phyloP scores from a whole-genome alignment of 2,329 filamentous ascomycete species.

The Fusarium vanettenii region DNA sequence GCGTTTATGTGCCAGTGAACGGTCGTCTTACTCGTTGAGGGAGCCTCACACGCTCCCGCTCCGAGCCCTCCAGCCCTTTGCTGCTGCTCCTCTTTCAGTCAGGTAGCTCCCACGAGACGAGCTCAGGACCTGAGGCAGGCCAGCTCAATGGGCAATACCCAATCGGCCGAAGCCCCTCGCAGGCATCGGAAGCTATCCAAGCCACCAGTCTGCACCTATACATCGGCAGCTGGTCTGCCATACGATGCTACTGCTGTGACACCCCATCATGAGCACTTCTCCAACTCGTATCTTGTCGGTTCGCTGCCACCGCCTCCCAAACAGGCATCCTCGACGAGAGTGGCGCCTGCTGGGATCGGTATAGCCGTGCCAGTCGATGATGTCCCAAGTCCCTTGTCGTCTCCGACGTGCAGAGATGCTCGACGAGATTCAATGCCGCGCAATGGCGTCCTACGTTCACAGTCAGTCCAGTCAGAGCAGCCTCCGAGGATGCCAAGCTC shows the following conservation, averaged over 20 bases:
- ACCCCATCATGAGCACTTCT: constrained; percentile 43
- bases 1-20: constrained; percentile 38
- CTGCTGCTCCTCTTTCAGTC: constrained; percentile 9
- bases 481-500: constrained; percentile 27
- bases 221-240: constrained; percentile 55
- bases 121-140: constrained; percentile 19
- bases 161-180: constrained; percentile 58
- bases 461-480: constrained; percentile 36
- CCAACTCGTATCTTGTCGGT: constrained; percentile 48
- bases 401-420: constrained; percentile 26
- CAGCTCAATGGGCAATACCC: constrained; percentile 61
- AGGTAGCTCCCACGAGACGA: constrained; percentile 27
- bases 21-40: constrained; percentile 37
- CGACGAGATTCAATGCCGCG: constrained; percentile 28
- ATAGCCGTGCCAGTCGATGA: constrained; percentile 32
- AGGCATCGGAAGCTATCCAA: constrained; percentile 64
- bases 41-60: constrained; percentile 30
- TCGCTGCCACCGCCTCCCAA: constrained; percentile 37
- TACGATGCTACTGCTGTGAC: constrained; percentile 48
- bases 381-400: constrained; percentile 18
- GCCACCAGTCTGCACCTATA: constrained; percentile 56
- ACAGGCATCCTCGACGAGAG: constrained; percentile 26
- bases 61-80: constrained; percentile 18
- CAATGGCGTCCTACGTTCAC: constrained; percentile 22
- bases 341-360: constrained; percentile 26